Conservation (phyloP, 73 alveolate species). For the Paramecium caudatum region DNA sequence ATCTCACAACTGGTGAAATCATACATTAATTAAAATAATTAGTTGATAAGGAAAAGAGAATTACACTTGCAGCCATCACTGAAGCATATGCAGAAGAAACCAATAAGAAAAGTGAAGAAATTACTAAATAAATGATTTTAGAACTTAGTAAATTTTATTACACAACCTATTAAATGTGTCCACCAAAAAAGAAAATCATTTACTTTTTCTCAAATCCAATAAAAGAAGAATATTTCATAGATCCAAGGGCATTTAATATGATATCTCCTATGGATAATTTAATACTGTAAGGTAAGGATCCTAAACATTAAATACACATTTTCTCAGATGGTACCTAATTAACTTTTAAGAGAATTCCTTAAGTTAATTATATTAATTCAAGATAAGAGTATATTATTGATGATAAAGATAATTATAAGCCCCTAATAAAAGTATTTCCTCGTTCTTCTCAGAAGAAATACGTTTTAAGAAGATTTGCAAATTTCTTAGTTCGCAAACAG, state of each 20-base stretch:
- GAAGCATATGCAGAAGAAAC: constrained; percentile 60
- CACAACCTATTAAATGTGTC: constrained; percentile 73
- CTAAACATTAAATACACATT: constrained; percentile 30
- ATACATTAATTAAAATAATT: constrained; percentile 47
- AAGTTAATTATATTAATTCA: constrained; percentile 29
- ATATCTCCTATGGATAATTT: constrained; percentile 53
- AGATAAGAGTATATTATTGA: constrained; percentile 58
- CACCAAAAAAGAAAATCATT: constrained; percentile 63
- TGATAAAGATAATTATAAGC: constrained; percentile 71
- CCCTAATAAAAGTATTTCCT: constrained; percentile 59
- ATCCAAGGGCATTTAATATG: constrained; percentile 44
- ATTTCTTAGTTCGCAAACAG: constrained; percentile 19
- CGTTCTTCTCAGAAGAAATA: constrained; percentile 61
- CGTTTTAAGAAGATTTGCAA: constrained; percentile 51
- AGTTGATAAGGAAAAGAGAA: constrained; percentile 18
- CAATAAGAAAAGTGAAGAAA: constrained; percentile 7
- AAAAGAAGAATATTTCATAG: constrained; percentile 67
- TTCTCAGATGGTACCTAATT: constrained; percentile 44
- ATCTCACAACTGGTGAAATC: constrained; percentile 57
- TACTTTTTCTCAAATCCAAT: constrained; percentile 72
- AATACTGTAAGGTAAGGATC: constrained; percentile 67
- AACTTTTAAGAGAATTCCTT: constrained; percentile 2
- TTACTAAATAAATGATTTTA: constrained; percentile 3
- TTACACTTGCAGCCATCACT: constrained; percentile 35
- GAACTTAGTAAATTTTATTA: constrained; percentile 48